A percentile compares a stretch with the other conserved stretches of the same genome.
Conservation (phyloP, 805 yeast species). For the Ogataea salicorniae region DNA sequence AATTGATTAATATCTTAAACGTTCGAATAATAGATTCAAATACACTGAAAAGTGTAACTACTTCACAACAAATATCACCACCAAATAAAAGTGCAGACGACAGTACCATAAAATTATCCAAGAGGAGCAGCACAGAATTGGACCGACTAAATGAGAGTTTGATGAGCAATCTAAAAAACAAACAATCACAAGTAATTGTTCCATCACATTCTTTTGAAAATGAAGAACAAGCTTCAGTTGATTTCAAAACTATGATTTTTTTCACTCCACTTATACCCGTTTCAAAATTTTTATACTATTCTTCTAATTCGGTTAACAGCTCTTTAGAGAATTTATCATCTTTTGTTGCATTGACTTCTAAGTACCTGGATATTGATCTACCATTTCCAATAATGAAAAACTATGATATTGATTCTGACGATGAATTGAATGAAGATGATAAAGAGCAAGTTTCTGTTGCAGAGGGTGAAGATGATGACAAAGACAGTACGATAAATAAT, state of each 20-base stretch:
- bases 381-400: constrained; percentile 17
- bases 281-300: constrained; percentile 13
- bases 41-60: neutral
- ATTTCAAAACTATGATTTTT: constrained; percentile 12
- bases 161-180: constrained; percentile 4
- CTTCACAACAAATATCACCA: no score
- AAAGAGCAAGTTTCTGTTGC: neutral
- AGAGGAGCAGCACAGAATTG: constrained; percentile 5
- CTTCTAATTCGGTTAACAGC: constrained; percentile 16
- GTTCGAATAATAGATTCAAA: constrained; percentile 3
- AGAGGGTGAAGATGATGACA: neutral
- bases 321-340: constrained; percentile 18
- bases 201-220: neutral
- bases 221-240: neutral
- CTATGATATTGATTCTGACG: neutral
- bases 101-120: neutral
- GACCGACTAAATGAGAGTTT: constrained; percentile 12
- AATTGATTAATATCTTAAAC: constrained; percentile 10
- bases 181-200: neutral
- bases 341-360: constrained; percentile 13
- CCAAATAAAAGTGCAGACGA: no score
- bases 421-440: neutral
- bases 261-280: constrained; percentile 26
- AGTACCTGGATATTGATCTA: constrained; percentile 13
- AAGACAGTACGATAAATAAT: neutral